Conservation (phyloP, 345 rosid genomes). For the Sonneratia alba region DNA sequence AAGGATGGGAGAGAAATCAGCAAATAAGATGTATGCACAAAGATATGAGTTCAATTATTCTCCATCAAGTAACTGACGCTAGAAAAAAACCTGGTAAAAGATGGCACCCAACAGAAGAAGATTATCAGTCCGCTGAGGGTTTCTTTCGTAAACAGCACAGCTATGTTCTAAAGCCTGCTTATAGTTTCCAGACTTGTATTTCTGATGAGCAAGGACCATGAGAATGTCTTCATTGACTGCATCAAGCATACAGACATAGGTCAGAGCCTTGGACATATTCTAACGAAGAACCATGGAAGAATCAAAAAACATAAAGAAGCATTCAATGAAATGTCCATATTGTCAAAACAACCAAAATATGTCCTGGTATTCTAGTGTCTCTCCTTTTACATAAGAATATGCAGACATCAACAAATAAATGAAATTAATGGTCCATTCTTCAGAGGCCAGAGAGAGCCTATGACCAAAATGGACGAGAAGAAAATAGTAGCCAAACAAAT, state of each 20-base stretch:
- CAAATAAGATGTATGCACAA: not conserved
- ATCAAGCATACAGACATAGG: conserved; percentile 5
- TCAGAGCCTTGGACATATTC: not conserved
- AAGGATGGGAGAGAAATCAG: not conserved
- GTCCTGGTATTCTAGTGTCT: not conserved
- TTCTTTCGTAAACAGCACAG: conserved; percentile 64
- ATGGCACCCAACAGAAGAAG: conserved; percentile 95
- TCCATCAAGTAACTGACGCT: not conserved
- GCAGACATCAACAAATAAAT: not conserved
- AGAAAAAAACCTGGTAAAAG: conserved; percentile 64
- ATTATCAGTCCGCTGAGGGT: conserved; percentile 75
- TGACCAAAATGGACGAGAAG: not conserved
- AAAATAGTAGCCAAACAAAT: not conserved
- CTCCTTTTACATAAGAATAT: not conserved
- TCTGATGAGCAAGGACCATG: conserved; percentile 68
- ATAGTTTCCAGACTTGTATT: conserved; percentile 73
- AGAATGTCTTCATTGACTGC: conserved; percentile 71
- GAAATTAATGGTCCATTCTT: not conserved
- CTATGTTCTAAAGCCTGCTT: conserved; percentile 81
- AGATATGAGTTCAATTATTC: not conserved
- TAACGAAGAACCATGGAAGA: not conserved
- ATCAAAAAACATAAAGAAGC: not conserved
- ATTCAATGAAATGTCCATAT: not conserved
- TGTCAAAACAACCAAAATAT: not conserved
- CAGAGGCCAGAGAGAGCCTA: not conserved